phyloP scores from a whole-genome alignment of 495 filamentous ascomycete genomes.

The Talaromyces wortmannii region DNA sequence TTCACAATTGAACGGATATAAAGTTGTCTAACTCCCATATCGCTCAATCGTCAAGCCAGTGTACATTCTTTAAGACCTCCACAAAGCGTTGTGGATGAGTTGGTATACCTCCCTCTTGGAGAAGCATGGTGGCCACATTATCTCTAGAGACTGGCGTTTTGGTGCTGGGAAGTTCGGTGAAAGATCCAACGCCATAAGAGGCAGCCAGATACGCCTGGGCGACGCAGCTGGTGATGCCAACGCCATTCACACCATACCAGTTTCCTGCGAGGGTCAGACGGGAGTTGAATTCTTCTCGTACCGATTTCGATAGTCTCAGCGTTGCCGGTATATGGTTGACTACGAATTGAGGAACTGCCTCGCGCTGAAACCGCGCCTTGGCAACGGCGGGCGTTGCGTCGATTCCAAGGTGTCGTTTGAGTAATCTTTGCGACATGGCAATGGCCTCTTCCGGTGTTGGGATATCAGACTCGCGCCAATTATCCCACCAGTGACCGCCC shows the following conservation, averaged over 20 bases:
- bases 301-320: conserved; percentile 43
- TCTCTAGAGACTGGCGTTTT: conserved; percentile 19
- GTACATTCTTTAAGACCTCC: conserved; percentile 4
- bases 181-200: conserved; percentile 22
- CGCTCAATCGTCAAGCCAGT: not conserved
- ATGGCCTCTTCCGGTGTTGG: conserved; percentile 58
- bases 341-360: conserved; percentile 86
- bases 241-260: conserved; percentile 54
- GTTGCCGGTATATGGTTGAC: conserved; percentile 69
- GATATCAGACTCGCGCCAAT: conserved; percentile 37
- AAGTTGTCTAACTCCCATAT: no score
- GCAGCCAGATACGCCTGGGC: conserved; percentile 31
- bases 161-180: not conserved
- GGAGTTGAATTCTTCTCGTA: conserved; percentile 51
- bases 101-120: conserved; percentile 27
- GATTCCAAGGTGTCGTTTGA: conserved; percentile 71
- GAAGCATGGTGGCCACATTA: conserved; percentile 19
- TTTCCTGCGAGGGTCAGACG: conserved; percentile 70
- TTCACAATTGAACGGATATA: no score
- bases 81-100: conserved; percentile 19
- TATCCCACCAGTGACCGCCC: conserved; percentile 89
- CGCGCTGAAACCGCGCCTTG: conserved; percentile 54
- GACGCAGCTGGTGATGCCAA: conserved; percentile 63
- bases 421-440: conserved; percentile 57
- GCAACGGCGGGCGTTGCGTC: conserved; percentile 46